Conservation (phyloP, 768 basidiomycete genomes). For the Hygrophoropsis aurantiaca region DNA sequence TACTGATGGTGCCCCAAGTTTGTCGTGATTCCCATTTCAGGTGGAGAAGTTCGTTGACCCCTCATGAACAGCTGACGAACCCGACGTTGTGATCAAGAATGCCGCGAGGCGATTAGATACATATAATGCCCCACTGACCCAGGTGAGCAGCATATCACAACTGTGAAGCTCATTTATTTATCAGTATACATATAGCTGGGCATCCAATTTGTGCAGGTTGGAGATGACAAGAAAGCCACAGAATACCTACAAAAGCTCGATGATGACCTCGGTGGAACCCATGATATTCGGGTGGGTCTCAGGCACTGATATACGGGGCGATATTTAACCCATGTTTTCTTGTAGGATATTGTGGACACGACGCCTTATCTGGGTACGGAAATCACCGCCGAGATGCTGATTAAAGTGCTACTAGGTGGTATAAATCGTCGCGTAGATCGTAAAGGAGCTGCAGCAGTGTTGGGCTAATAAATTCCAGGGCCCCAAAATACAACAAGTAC, state of each 20-base stretch:
- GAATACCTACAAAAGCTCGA: slow-evolving; percentile 50
- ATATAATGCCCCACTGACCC: slow-evolving; percentile 42
- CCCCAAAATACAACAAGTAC: no score
- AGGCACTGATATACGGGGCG: no score
- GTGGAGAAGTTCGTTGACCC: background rate
- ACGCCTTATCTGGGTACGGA: slow-evolving; percentile 43
- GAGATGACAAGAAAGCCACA: slow-evolving; percentile 36
- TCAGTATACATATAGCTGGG: slow-evolving; percentile 39
- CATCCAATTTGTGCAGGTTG: slow-evolving; percentile 66
- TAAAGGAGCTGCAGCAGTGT: slow-evolving; percentile 5
- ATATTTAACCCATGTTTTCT: no score
- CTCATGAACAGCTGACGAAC: slow-evolving; percentile 41
- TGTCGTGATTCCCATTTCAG: slow-evolving; percentile 14
- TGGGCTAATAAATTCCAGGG: background rate
- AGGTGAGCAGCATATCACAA: slow-evolving; percentile 32
- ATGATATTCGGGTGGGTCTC: slow-evolving; percentile 39
- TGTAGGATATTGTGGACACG: slow-evolving; percentile 66
- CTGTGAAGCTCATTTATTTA: background rate
- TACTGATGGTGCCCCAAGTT: slow-evolving; percentile 54
- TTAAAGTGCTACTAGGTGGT: slow-evolving; percentile 58
- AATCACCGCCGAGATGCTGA: slow-evolving; percentile 42
- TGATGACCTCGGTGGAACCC: slow-evolving; percentile 41
- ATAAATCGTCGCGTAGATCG: slow-evolving; percentile 49
- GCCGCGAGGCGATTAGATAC: slow-evolving; percentile 46
- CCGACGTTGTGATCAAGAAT: slow-evolving; percentile 40